phyloP scores from a whole-genome alignment of 1,284 basidiomycete species.

The Ganoderma meredithae region DNA sequence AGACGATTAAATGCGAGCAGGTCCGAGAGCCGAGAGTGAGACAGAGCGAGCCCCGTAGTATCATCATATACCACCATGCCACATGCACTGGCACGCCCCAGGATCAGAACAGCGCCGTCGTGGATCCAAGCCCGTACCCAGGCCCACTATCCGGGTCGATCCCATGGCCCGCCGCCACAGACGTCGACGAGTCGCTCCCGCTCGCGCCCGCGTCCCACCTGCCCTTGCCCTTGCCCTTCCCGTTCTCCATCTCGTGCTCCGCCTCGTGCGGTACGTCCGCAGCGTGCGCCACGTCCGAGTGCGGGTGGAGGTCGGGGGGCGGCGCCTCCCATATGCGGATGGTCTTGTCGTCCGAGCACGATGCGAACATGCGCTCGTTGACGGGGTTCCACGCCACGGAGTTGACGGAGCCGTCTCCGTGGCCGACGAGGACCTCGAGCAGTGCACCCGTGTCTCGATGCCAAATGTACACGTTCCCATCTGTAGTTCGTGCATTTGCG shows the following conservation, averaged over 20 bases:
- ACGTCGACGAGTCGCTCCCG: constrained; percentile 8
- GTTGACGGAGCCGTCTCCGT: constrained; percentile 90
- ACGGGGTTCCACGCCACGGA: constrained; percentile 96
- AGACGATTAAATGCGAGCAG: constrained; percentile 31
- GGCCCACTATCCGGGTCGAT: constrained; percentile 22
- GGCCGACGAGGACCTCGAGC: constrained; percentile 86
- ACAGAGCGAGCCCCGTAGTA: background rate
- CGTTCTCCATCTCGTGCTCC: constrained; percentile 53
- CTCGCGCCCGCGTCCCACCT: constrained; percentile 48
- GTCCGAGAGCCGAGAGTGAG: constrained; percentile 12
- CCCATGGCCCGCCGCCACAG: constrained; percentile 6
- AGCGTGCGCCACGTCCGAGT: constrained; percentile 7
- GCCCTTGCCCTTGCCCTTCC: constrained; percentile 72
- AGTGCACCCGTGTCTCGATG: constrained; percentile 86
- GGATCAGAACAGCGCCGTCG: constrained; percentile 30
- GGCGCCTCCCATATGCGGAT: constrained; percentile 86
- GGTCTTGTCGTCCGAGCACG: constrained; percentile 88
- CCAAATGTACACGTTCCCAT: constrained; percentile 95
- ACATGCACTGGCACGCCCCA: background rate
- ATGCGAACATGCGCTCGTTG: constrained; percentile 90
- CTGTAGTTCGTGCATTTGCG: constrained; percentile 47
- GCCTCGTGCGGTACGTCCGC: constrained; percentile 25
- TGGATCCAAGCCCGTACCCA: constrained; percentile 29
- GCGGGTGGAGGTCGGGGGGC: constrained; percentile 40
- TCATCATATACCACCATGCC: constrained; percentile 8